These are phyloP conservation scores for Paracoccidioides lutzii DNA, from an alignment of 2,329 filamentous ascomycete genomes.

Conservation along the genomic window DNA sequence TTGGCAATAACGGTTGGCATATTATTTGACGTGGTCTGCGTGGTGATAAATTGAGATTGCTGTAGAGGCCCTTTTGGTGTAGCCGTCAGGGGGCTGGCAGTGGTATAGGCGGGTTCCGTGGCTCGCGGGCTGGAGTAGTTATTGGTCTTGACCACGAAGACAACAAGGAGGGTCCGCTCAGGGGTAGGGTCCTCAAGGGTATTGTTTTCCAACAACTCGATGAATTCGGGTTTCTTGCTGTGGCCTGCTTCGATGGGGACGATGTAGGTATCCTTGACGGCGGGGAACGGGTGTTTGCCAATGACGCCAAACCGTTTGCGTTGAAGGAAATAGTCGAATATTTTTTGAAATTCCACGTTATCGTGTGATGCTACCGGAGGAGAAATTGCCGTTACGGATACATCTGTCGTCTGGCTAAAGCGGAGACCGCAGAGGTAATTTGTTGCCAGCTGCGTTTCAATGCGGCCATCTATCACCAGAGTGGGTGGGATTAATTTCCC, in stretches of 20 bases:
- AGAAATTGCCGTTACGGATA: slow-evolving; percentile 64
- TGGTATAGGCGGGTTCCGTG: slow-evolving; percentile 22
- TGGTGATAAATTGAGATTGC: slow-evolving; percentile 3
- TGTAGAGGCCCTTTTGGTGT: slow-evolving; percentile 10
- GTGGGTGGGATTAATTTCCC: slow-evolving; percentile 57
- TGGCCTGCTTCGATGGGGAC: slow-evolving; percentile 68
- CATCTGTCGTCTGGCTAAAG: slow-evolving; percentile 69
- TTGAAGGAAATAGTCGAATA: slow-evolving; percentile 78
- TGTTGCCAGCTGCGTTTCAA: slow-evolving; percentile 68
- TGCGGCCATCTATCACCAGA: slow-evolving; percentile 53
- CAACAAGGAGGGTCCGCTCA: slow-evolving; percentile 67
- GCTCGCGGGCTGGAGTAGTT: slow-evolving; percentile 26
- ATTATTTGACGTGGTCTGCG: slow-evolving; percentile 9
- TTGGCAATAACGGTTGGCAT: slow-evolving; percentile 15
- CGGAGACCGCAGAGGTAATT: slow-evolving; percentile 83
- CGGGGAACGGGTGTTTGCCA: slow-evolving; percentile 57
- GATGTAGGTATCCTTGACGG: slow-evolving; percentile 82
- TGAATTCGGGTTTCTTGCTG: slow-evolving; percentile 62
- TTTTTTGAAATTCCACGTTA: slow-evolving; percentile 51
- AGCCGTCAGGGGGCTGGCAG: slow-evolving; percentile 23
- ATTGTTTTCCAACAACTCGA: slow-evolving; percentile 78
- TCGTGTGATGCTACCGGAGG: slow-evolving; percentile 47
- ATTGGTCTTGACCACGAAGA: slow-evolving; percentile 65
- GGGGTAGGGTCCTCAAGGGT: slow-evolving; percentile 57
- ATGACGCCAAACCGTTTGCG: slow-evolving; percentile 82